Base-by-base conservation (phyloP, 2,329 filamentous ascomycete genomes). In the Sporothrix schenckii region DNA sequence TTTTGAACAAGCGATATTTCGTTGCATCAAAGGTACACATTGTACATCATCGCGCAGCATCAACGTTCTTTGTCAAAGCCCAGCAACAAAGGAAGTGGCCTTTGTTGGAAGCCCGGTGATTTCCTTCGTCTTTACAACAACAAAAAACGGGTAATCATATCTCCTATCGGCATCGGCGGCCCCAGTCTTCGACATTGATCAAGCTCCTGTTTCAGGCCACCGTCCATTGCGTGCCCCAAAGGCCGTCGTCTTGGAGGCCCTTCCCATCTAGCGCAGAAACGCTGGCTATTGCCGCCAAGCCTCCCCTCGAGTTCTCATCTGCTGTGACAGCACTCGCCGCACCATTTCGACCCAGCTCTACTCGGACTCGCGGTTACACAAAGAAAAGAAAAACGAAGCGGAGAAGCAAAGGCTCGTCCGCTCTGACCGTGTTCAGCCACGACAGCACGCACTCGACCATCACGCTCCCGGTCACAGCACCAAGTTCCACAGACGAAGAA, bases 401-500 rank as follows among this genome's bases (percentile, higher is more conserved):
- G 34, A 39, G n/a, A n/a, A 63, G 41, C 58, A 21, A 27, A n/a
- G 24, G 58, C 19, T 19, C 10, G 41, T 47, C n/a, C 41, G 34
- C 47, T 44, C 19, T 61, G 39, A 47, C 39, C 19, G 56, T 61
- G 56, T 3, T 11, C 10, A 19, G 21, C 21, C 58, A 63, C 58
- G 13, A 47, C 58, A 63, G 58, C 5, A 63, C 39, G 58, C 58
- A 63, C 39, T 61, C 56, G 58, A 27, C 41, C 58, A 63, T 10
- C 19, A 41, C 30, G 56, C 10, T 13, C 9, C 19, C 30, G 56
- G 56, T 41, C 56, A 16, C 19, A 60, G 34, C 56, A 30, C n/a
- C 19, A 14, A 44, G 34, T 67, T 34, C 21, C 50, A 54, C 65
- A 54, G 50, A 52, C 65, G 41, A 34, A 50, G 50, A 54, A 67